phyloP scores from a whole-genome alignment of 352 stramenopile genomes.

The Phytopythium chamaehyphon region DNA sequence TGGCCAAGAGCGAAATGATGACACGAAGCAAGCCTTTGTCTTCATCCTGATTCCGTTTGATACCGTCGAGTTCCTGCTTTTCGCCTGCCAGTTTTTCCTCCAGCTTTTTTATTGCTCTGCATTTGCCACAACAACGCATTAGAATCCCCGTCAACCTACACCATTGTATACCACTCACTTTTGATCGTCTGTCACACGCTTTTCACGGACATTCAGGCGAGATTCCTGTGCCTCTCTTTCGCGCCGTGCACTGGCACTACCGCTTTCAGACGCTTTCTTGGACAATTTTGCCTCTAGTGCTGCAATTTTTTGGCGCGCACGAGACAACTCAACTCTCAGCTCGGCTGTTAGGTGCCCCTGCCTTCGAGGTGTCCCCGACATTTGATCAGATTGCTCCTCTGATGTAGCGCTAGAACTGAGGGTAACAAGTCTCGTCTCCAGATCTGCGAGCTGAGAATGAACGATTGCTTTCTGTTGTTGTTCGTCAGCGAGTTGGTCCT shows the following conservation, averaged over 20 bases:
- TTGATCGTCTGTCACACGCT: slow-evolving; percentile 37
- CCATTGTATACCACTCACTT: slow-evolving; percentile 22
- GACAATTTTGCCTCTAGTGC: slow-evolving; percentile 40
- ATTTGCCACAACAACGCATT: too few relatives aligned
- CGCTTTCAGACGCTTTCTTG: slow-evolving; percentile 4
- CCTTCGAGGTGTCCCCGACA: not conserved
- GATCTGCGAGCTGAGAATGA: not conserved
- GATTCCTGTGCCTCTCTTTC: not conserved
- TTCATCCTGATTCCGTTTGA: slow-evolving; percentile 19
- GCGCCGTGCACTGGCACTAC: not conserved
- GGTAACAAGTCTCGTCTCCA: slow-evolving; percentile 7
- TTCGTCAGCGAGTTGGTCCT: slow-evolving; percentile 10
- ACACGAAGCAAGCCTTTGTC: slow-evolving; percentile 43
- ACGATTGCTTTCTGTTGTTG: slow-evolving; percentile 11
- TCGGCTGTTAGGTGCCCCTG: slow-evolving; percentile 9
- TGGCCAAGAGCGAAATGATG: slow-evolving; percentile 38
- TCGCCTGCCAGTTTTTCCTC: slow-evolving; percentile 27
- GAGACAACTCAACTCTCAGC: slow-evolving; percentile 43
- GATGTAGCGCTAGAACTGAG: slow-evolving; percentile 10
- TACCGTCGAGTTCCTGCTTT: slow-evolving; percentile 22
- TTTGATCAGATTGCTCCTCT: not conserved
- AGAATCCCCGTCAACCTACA: too few relatives aligned
- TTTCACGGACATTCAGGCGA: slow-evolving; percentile 24
- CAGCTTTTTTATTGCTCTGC: slow-evolving; percentile 40
- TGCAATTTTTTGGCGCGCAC: slow-evolving; percentile 44